These are phyloP conservation scores for Lipomyces spencermartinsiae DNA, from an alignment of 805 yeast genomes.

Conservation along the genomic window DNA sequence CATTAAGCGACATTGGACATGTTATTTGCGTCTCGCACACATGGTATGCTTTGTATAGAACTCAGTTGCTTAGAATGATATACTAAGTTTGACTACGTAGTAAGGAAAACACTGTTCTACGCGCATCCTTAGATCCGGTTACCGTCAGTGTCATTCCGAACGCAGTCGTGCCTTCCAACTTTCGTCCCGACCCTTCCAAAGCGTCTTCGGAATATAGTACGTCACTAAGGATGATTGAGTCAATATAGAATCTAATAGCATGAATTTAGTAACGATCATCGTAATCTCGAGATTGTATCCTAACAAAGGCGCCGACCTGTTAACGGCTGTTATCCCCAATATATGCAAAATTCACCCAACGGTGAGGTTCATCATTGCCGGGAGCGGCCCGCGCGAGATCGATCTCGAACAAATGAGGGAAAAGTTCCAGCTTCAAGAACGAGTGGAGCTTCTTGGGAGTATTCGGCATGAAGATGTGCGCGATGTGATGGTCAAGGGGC, in stretches of 20 bases:
- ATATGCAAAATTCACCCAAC: conserved; percentile 68
- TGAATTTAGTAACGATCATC: conserved; percentile 68
- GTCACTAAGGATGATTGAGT: neutral
- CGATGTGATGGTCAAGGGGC: conserved; percentile 91
- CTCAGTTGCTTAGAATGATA: neutral
- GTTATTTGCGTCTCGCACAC: conserved; percentile 97
- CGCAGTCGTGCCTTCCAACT: conserved; percentile 90
- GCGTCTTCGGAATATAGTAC: conserved; percentile 48
- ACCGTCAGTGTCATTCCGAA: conserved; percentile 91
- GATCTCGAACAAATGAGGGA: conserved; percentile 97
- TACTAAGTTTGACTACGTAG: conserved; percentile 46
- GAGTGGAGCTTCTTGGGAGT: conserved; percentile 84
- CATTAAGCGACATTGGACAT: conserved; percentile 85
- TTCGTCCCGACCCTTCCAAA: conserved; percentile 51
- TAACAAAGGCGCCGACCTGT: conserved; percentile 93
- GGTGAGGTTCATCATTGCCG: conserved; percentile 86
- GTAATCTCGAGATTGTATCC: conserved; percentile 90
- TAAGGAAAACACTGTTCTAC: conserved; percentile 89
- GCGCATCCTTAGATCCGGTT: conserved; percentile 82
- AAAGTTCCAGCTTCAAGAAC: conserved; percentile 78
- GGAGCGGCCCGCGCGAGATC: conserved; percentile 94
- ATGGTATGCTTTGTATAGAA: conserved; percentile 42
- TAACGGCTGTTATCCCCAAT: conserved; percentile 82
- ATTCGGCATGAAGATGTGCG: conserved; percentile 92
- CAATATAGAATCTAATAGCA: neutral